phyloP scores from a whole-genome alignment of 2,329 filamentous ascomycete species.

The Sclerotinia subarctica region DNA sequence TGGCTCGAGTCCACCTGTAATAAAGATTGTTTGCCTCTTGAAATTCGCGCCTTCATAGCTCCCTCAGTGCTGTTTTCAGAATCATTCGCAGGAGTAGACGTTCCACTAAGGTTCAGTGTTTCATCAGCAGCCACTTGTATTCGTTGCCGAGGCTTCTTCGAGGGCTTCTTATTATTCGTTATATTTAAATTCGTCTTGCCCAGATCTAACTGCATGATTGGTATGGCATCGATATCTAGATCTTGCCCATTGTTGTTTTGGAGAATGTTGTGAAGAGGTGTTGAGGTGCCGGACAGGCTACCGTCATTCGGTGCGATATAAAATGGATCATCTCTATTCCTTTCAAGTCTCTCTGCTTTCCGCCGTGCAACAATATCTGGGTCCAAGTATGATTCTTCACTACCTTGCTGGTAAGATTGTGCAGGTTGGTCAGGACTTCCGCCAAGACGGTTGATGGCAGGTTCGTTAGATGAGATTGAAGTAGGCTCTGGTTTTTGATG shows the following conservation, averaged over 20 bases:
- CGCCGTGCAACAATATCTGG: constrained; percentile 70
- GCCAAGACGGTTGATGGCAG: constrained; percentile 53
- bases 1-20: constrained; percentile 86
- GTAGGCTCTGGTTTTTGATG: constrained; percentile 47
- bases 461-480: constrained; percentile 47
- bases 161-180: constrained; percentile 38
- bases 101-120: constrained; percentile 57
- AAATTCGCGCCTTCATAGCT: constrained; percentile 47
- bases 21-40: constrained; percentile 58
- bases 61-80: constrained; percentile 52
- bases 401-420: constrained; percentile 57
- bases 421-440: constrained; percentile 46
- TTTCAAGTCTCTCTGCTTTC: constrained; percentile 72
- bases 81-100: constrained; percentile 49
- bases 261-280: constrained; percentile 75
- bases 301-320: constrained; percentile 67
- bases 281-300: constrained; percentile 59
- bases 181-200: constrained; percentile 46
- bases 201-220: constrained; percentile 88
- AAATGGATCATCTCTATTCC: constrained; percentile 90
- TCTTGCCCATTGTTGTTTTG: constrained; percentile 70
- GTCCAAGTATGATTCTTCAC: constrained; percentile 65
- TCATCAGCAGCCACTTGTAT: constrained; percentile 72
- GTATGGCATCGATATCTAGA: constrained; percentile 90
- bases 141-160: constrained; percentile 50